Evolutionary conservation across 371 early-diverging fungal genomes (phyloP).

Genomic region (Synchytrium microbalum): DNA sequence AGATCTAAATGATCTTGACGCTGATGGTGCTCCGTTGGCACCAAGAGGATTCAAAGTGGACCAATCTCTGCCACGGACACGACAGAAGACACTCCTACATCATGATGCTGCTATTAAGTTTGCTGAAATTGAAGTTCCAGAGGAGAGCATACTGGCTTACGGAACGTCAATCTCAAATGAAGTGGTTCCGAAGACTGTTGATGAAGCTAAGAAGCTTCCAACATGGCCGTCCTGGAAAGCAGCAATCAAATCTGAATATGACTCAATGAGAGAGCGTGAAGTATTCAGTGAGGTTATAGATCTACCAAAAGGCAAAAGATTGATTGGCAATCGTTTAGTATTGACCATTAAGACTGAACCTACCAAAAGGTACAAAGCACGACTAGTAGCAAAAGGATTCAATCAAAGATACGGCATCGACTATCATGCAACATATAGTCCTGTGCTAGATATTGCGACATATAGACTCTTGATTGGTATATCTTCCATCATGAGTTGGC

Average conservation of each 20-base stretch:
- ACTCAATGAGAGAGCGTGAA: background rate
- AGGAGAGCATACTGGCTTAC: too few species aligned
- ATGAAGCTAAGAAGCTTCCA: background rate
- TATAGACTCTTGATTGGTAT: constrained; percentile 21
- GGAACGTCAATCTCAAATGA: background rate
- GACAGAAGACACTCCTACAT: too few species aligned
- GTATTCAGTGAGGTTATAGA: background rate
- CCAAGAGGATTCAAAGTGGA: too few species aligned
- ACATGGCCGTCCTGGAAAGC: background rate
- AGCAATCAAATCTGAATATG: background rate
- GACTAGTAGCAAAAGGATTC: constrained; percentile 32
- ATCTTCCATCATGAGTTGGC: constrained; percentile 12
- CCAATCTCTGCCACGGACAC: too few species aligned
- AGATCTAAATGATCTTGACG: too few species aligned
- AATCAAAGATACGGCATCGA: constrained; percentile 25
- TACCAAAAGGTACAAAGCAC: constrained; percentile 21
- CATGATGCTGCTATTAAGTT: too few species aligned
- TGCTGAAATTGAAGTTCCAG: too few species aligned
- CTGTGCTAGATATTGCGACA: constrained; percentile 24
- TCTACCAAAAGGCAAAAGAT: background rate
- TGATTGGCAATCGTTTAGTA: background rate
- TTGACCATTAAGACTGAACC: background rate
- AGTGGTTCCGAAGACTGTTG: background rate
- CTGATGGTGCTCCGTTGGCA: too few species aligned
- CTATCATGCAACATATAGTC: constrained; percentile 29